Conservation (phyloP, 1,284 basidiomycete species). For the Cerrena zonata region DNA sequence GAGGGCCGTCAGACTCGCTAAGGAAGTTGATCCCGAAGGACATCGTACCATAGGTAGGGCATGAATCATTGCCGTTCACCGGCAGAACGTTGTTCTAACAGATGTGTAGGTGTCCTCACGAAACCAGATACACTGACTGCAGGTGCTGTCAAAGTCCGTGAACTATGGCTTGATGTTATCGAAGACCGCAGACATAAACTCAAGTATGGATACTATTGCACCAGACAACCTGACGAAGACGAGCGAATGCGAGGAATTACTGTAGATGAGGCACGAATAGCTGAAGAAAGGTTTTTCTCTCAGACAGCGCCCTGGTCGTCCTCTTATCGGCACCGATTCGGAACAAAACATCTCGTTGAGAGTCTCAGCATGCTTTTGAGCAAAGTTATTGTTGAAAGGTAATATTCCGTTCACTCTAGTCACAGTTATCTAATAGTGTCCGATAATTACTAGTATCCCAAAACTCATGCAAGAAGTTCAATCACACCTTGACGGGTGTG, state of each 20-base stretch:
- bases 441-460: conserved; percentile 34
- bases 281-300: conserved; percentile 42
- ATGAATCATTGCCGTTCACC: conserved; percentile 24
- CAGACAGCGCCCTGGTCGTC: conserved; percentile 44
- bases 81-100: too few relatives aligned
- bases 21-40: conserved; percentile 43
- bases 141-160: conserved; percentile 37
- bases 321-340: conserved; percentile 38
- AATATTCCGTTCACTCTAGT: background rate
- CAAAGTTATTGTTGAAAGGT: conserved; percentile 47
- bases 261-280: conserved; percentile 31
- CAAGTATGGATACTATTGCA: conserved; percentile 60
- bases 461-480: conserved; percentile 32
- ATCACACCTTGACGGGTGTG: conserved; percentile 32
- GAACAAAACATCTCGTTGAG: conserved; percentile 48
- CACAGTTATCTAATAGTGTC: background rate
- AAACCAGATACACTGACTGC: conserved; percentile 50
- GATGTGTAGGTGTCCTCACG: conserved; percentile 53
- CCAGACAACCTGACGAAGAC: conserved; percentile 54
- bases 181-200: conserved; percentile 39
- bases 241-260: conserved; percentile 38
- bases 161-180: conserved; percentile 45
- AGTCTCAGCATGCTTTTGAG: conserved; percentile 48
- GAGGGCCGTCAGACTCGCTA: conserved; percentile 46
- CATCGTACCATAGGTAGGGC: conserved; percentile 50